These are phyloP conservation scores for Hansenula lynferdii DNA, from an alignment of 1,139 yeast species.

Conservation along the genomic window DNA sequence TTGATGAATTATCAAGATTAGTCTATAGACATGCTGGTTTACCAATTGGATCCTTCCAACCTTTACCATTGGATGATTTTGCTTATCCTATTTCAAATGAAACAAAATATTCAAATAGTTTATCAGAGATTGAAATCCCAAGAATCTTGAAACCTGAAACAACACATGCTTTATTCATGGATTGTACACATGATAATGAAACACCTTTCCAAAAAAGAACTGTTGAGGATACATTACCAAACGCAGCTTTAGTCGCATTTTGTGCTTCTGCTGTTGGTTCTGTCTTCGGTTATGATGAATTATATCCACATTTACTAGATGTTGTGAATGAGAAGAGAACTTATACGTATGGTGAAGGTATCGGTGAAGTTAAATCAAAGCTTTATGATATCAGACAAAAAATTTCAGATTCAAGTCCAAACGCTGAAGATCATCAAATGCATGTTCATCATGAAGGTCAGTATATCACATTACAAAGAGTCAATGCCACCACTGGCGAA, in stretches of 20 bases:
- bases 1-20: slow-evolving; percentile 77
- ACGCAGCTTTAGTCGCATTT: slow-evolving; percentile 89
- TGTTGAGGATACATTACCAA: slow-evolving; percentile 89
- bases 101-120: slow-evolving; percentile 27
- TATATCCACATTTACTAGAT: slow-evolving; percentile 75
- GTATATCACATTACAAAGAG: slow-evolving; percentile 84
- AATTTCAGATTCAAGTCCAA: slow-evolving; percentile 65
- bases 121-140: slow-evolving; percentile 62
- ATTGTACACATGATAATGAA: slow-evolving; percentile 95
- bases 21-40: slow-evolving; percentile 93
- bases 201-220: slow-evolving; percentile 87
- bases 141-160: slow-evolving; percentile 57
- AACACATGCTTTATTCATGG: slow-evolving; percentile 95
- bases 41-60: slow-evolving; percentile 87
- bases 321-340: slow-evolving; percentile 74
- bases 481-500: slow-evolving; percentile 75
- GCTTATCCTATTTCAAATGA: slow-evolving; percentile 52
- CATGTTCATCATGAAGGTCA: slow-evolving; percentile 94
- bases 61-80: slow-evolving; percentile 69
- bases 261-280: slow-evolving; percentile 95
- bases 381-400: slow-evolving; percentile 54
- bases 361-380: slow-evolving; percentile 61
- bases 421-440: slow-evolving; percentile 77
- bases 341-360: slow-evolving; percentile 65
- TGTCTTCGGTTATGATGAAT: slow-evolving; percentile 91